These are phyloP conservation scores for Chimonanthus salicifolius DNA, from an alignment of 164 flowering plant species.

Conservation along the genomic window DNA sequence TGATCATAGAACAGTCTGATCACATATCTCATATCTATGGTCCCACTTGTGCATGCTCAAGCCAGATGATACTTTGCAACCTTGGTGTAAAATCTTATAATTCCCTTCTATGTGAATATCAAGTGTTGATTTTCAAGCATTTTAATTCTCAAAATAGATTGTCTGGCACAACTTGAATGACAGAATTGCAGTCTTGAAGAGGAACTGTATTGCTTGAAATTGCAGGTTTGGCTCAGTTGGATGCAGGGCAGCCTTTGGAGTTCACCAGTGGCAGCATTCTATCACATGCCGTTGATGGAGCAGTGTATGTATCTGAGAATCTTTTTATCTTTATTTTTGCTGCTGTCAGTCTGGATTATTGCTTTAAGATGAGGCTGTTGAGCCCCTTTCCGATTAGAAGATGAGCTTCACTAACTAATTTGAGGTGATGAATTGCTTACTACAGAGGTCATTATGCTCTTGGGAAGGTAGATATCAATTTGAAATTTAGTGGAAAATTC, in stretches of 20 bases:
- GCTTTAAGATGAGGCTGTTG: slow-evolving; percentile 58
- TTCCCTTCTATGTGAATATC: too few relatives aligned
- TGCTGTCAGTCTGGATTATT: slow-evolving; percentile 62
- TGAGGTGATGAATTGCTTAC: slow-evolving; percentile 1
- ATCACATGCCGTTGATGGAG: slow-evolving; percentile 61
- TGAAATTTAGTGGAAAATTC: too few relatives aligned
- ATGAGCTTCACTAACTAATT: slow-evolving; percentile 11
- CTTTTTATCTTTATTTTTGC: slow-evolving; percentile 65
- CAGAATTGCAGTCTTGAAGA: background rate
- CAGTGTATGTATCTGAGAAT: slow-evolving; percentile 47
- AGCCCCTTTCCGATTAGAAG: slow-evolving; percentile 62
- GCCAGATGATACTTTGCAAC: too few relatives aligned
- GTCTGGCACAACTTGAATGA: background rate
- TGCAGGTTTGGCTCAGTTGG: slow-evolving; percentile 70
- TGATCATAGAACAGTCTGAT: too few relatives aligned
- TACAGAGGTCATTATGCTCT: slow-evolving; percentile 1
- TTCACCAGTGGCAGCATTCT: slow-evolving; percentile 44
- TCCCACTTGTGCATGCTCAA: too few relatives aligned
- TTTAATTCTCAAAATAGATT: too few relatives aligned
- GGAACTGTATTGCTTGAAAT: slow-evolving; percentile 9
- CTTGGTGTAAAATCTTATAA: too few relatives aligned
- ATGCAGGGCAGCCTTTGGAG: slow-evolving; percentile 61
- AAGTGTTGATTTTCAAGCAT: too few relatives aligned
- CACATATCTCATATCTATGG: too few relatives aligned
- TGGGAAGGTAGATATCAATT: background rate